Percentiles rank a stretch among this genome's conserved stretches.
Conservation (phyloP, 176 grass and related monocot species). For the Coix lacrymajobi region DNA sequence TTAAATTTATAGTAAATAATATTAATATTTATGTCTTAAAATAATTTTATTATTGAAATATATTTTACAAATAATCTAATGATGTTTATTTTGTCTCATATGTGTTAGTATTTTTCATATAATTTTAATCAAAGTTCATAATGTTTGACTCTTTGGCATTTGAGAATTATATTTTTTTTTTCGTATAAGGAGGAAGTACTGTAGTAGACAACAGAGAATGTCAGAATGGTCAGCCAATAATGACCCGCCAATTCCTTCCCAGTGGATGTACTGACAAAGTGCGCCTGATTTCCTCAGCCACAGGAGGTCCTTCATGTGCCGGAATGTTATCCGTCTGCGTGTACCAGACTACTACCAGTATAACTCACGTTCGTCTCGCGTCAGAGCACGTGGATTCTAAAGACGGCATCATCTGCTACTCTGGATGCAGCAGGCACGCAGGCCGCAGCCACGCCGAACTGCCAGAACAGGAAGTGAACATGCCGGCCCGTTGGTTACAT, state of each 20-base stretch:
- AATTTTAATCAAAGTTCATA: too few species aligned
- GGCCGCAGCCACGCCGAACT: neutral
- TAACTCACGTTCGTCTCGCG: neutral
- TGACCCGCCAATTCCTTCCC: neutral
- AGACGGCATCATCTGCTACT: neutral
- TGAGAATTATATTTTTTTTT: too few species aligned
- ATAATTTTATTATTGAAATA: too few species aligned
- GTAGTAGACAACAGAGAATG: neutral
- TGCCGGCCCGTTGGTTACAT: neutral
- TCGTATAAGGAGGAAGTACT: too few species aligned
- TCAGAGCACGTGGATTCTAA: conserved; percentile 21
- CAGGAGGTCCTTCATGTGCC: neutral
- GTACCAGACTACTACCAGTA: too few species aligned
- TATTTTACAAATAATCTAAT: too few species aligned
- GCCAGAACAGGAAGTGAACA: neutral
- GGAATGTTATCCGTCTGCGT: neutral
- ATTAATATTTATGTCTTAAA: too few species aligned
- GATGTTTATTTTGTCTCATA: too few species aligned
- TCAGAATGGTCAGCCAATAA: too few species aligned
- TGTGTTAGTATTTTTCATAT: too few species aligned
- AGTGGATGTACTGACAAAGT: neutral
- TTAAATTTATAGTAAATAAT: too few species aligned
- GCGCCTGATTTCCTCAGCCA: neutral
- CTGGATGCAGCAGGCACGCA: neutral
- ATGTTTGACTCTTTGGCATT: too few species aligned